Conservation (phyloP, 192 early-diverging fungal species). For the Coemansia sp. region DNA sequence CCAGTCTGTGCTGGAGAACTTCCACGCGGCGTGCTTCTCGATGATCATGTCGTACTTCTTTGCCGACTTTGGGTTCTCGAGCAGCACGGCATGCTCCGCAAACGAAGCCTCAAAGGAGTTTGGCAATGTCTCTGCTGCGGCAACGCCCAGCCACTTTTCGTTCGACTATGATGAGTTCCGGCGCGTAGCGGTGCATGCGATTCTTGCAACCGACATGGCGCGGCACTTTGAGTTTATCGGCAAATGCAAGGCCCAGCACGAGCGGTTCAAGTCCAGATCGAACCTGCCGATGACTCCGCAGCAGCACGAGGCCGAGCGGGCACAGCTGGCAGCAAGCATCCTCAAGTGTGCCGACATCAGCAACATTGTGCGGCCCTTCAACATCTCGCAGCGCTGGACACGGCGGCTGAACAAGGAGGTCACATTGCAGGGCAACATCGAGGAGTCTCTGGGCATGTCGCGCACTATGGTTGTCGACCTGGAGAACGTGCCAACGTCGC, state of each 20-base stretch:
- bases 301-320: constrained; percentile 59
- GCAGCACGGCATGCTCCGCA: not conserved
- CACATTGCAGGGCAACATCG: constrained; percentile 69
- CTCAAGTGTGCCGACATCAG: constrained; percentile 85
- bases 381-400: constrained; percentile 68
- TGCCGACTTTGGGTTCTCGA: constrained; percentile 43
- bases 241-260: constrained; percentile 65
- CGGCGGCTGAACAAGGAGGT: constrained; percentile 69
- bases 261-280: constrained; percentile 54
- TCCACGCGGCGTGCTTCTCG: constrained; percentile 80
- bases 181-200: constrained; percentile 66
- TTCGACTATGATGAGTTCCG: constrained; percentile 69
- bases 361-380: constrained; percentile 73
- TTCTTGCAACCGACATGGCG: constrained; percentile 81
- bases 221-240: constrained; percentile 76
- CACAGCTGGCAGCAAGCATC: constrained; percentile 65
- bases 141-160: constrained; percentile 7
- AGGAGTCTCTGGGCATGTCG: constrained; percentile 67
- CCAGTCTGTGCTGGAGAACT: constrained; percentile 89
- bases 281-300: constrained; percentile 52
- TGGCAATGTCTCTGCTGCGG: not conserved
- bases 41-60: constrained; percentile 56
- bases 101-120: not conserved
- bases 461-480: constrained; percentile 40
- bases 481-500: constrained; percentile 44